phyloP scores from a whole-genome alignment of 2,329 filamentous ascomycete genomes.

The Podosphaera fusca region DNA sequence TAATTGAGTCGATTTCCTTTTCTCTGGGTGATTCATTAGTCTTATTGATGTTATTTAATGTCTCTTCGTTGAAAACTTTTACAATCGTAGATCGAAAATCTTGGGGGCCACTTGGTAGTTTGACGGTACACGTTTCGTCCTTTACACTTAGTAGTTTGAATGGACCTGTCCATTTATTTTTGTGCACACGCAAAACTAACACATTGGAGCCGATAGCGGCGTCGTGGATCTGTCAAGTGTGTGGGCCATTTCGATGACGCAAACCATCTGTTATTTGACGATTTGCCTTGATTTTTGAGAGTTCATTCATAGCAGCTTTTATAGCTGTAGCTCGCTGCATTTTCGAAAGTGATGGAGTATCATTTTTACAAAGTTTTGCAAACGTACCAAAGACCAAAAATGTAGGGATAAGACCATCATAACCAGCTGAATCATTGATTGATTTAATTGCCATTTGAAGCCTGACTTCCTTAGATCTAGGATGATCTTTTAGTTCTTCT shows the following conservation, averaged over 20 bases:
- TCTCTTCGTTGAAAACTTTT: background rate
- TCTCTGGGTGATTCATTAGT: background rate
- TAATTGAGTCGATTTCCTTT: background rate
- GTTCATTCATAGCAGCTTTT: constrained; percentile 3
- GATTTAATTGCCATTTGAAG: background rate
- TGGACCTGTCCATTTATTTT: background rate
- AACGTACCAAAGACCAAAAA: constrained; percentile 1
- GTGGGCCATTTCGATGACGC: background rate
- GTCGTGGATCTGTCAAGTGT: background rate
- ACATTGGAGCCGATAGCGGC: background rate
- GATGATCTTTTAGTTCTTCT: background rate
- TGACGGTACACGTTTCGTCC: background rate
- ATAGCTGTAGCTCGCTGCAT: constrained; percentile 1
- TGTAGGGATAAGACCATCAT: background rate
- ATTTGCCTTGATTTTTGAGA: constrained; percentile 1
- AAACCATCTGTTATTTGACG: constrained; percentile 2
- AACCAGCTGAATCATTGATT: background rate
- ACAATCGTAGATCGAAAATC: background rate
- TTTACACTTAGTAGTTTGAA: background rate
- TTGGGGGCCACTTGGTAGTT: background rate
- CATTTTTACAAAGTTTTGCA: background rate
- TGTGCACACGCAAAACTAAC: background rate
- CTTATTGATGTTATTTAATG: background rate
- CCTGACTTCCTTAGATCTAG: background rate
- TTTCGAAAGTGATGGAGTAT: background rate